These are phyloP conservation scores for Pisolithus albus DNA, from an alignment of 768 basidiomycete species.

Conservation along the genomic window DNA sequence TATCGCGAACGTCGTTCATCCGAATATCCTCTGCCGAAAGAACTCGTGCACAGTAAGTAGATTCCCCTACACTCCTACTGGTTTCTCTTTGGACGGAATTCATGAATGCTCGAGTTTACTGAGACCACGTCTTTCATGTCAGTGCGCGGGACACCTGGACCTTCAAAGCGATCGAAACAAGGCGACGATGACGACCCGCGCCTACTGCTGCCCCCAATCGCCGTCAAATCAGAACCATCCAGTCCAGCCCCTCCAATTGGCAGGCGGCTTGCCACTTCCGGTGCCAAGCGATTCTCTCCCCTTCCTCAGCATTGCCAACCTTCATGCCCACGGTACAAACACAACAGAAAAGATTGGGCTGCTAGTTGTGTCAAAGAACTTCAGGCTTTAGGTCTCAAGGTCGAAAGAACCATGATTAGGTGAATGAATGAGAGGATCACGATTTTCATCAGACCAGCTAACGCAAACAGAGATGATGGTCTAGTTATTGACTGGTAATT, in stretches of 20 bases:
- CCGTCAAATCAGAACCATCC: constrained; percentile 15
- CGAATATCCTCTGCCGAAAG: too few relatives aligned
- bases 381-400: constrained; percentile 14
- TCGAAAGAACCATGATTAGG: constrained; percentile 23
- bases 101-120: too few relatives aligned
- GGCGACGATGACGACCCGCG: not conserved
- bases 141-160: not conserved
- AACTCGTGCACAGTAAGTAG: too few relatives aligned
- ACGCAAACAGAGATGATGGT: constrained; percentile 21
- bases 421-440: constrained; percentile 8
- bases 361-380: constrained; percentile 14
- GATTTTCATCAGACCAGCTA: not conserved
- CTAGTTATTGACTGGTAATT: constrained; percentile 25
- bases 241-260: constrained; percentile 11
- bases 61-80: too few relatives aligned
- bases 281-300: constrained; percentile 23
- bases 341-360: constrained; percentile 19
- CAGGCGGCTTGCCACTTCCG: constrained; percentile 19
- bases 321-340: constrained; percentile 12
- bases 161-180: constrained; percentile 13
- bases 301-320: constrained; percentile 21
- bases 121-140: not conserved
- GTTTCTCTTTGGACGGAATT: too few relatives aligned
- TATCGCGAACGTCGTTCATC: too few relatives aligned
- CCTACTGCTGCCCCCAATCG: not conserved